phyloP scores from a whole-genome alignment of 2,329 filamentous ascomycete genomes.

The Paecilomyces sp. region DNA sequence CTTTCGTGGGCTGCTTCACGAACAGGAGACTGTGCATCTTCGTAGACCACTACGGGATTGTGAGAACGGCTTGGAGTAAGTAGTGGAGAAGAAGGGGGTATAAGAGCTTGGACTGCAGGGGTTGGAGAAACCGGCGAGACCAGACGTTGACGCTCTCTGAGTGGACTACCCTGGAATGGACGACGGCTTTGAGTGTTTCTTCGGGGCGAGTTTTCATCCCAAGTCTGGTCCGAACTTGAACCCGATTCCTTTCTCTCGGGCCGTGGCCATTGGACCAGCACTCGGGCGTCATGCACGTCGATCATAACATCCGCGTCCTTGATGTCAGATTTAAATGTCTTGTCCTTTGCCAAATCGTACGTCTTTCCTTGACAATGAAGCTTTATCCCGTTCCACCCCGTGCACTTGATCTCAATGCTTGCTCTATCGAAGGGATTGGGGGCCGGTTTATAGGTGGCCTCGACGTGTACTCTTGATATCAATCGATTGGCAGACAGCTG shows the following conservation, averaged over 20 bases:
- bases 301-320: constrained; percentile 87
- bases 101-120: constrained; percentile 44
- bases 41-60: constrained; percentile 57
- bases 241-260: constrained; percentile 44
- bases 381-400: constrained; percentile 93
- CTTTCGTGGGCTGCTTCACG: constrained; percentile 13
- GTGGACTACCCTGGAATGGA: constrained; percentile 37
- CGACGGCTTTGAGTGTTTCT: constrained; percentile 21
- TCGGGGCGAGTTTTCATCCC: constrained; percentile 51
- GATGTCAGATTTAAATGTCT: constrained; percentile 84
- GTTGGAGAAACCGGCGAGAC: constrained; percentile 72
- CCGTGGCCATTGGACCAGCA: constrained; percentile 82
- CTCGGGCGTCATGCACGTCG: constrained; percentile 86
- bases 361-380: constrained; percentile 84
- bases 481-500: constrained; percentile 87
- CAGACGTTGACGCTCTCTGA: constrained; percentile 55
- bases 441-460: constrained; percentile 72
- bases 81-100: constrained; percentile 35
- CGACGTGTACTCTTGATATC: constrained; percentile 88
- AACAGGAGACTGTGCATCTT: constrained; percentile 59
- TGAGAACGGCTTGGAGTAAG: constrained; percentile 38
- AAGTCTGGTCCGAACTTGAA: constrained; percentile 60
- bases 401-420: constrained; percentile 80
- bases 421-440: constrained; percentile 61
- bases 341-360: constrained; percentile 79